Evolutionary conservation across 306 rosid genomes (phyloP), one percentile per base, ranked within the genome.

Genomic region (Medicago ruthenica): DNA sequence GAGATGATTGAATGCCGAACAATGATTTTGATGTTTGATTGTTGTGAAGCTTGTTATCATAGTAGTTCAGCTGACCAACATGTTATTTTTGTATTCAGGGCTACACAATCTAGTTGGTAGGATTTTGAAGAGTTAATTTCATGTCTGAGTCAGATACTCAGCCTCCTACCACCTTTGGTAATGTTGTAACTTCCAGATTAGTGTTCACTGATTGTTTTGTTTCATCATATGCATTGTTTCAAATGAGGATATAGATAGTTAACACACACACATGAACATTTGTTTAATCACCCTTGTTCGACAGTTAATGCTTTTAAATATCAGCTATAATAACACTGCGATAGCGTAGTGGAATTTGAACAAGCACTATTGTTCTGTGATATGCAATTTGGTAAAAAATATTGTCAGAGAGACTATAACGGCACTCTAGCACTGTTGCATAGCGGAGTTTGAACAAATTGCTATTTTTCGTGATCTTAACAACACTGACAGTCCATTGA

Each of bases 101-200:
- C 65, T 79, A 70, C 77, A 83, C 81, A 42, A 79, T 86, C 80
- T 59, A 71, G 86, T 86, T 78, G 66, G 71, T 60, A 62, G 84
- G 75, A n/a, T 73, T 70, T 81, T 74, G 71, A 76, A 81, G 79
- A 81, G 77, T 85, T 61, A 58, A 80, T 72, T 79, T 89, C 85
- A 91, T 91, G 97, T 89, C 94, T 89, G 94, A 89, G 74, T 75
- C 80, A 75, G 94, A 91, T 69, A 67, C 40, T 58, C 94, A 86
- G 82, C 83, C 83, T 87, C 94, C 97, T 59, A 70, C 88, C 85
- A 73, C 88, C 86, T 83, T 87, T 66, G 97, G 97, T 91, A 83
- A 83, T 79, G 92, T 17, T 39, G 18, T 16, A 48, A 61, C 42
- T 21, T 54, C 27, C 15, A 63, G 21, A 58, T 16, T 18, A n/a